Base-by-base conservation (phyloP, 202 grass and related monocot genomes). In the Eragrostis tef region DNA sequence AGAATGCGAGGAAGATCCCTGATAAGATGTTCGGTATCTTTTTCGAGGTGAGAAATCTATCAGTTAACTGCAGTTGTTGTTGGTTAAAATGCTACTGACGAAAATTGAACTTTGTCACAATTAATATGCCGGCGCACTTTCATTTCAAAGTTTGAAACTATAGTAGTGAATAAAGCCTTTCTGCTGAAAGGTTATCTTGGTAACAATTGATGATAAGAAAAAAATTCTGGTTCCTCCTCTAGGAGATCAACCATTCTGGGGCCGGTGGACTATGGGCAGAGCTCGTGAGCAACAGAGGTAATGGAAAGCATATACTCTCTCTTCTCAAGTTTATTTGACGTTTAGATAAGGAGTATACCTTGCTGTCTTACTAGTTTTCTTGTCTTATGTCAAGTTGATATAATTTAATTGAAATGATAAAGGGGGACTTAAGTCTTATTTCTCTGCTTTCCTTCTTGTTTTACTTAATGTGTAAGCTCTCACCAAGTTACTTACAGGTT, bases 191-290 rank as follows among this genome's bases (percentile, higher is more conserved):
- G 3, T 73, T 36, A 31, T 77, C 22, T 11, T 64, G 2, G 43
- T 9, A 79, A 86, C 70, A 63, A 41, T 49, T 61, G 26, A 58
- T 81, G 29, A 48, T 47, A 25, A 7, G 1, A 26, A 13, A 26
- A 46, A 21, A 34, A 62, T 72, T 83, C 57, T 77, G 27, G 51
- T 64, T 70, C 31, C 62, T 27, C 29, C 31, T 89, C 13, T 26
- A 98, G 95, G 95, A 98, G 85, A 94, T 98, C 68, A 98, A 98
- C 82, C 95, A 98, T 90, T 87, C 95, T 64, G 92, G 92, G 77
- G 88, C 92, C 83, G 92, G 95, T 86, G 95, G 95, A 19, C 50
- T 98, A 76, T 98, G 95, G 95, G 86, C 92, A 81, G 95, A 98
- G 87, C 88, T 98, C 44, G 88, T 94, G 10, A 91, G 84, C 83